These are phyloP conservation scores for Thinopyrum elongatum DNA, from an alignment of 176 grass and related monocot genomes.

Conservation along the genomic window DNA sequence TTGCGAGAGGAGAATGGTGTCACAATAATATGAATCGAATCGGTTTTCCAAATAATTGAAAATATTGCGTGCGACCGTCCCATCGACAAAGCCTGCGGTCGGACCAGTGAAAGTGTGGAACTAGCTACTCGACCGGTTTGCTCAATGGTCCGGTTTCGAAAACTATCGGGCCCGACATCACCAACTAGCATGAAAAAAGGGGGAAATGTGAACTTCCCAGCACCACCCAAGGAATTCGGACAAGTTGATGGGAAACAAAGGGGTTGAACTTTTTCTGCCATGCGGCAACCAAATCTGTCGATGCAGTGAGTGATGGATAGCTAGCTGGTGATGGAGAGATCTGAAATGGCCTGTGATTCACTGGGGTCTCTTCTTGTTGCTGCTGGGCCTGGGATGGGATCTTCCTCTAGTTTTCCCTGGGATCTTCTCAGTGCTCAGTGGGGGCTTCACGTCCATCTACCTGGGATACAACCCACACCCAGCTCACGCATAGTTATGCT, in stretches of 20 bases:
- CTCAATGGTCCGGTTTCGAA: neutral
- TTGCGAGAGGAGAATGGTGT: neutral
- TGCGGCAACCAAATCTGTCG: slow-evolving; percentile 1
- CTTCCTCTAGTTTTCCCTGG: neutral
- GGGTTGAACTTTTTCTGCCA: neutral
- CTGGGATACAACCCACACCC: slow-evolving; percentile 44
- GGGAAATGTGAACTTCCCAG: neutral
- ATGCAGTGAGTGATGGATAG: slow-evolving; percentile 2
- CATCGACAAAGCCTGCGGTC: no score
- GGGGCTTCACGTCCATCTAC: slow-evolving; percentile 6
- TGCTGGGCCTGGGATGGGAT: neutral
- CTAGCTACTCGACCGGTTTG: neutral
- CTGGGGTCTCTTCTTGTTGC: slow-evolving; percentile 12
- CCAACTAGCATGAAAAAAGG: neutral
- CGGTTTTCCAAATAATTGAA: no score
- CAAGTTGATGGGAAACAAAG: slow-evolving; percentile 16
- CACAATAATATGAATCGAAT: neutral
- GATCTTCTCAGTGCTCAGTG: neutral
- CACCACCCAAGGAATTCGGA: neutral
- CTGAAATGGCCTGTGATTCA: slow-evolving; percentile 28
- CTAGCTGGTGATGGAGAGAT: slow-evolving; percentile 11
- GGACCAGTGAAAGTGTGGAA: neutral
- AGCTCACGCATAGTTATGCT: slow-evolving; percentile 19
- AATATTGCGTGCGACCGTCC: no score
- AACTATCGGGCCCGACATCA: neutral